Conservation (phyloP, 352 stramenopile genomes). For the Pelagophyceae sp. region DNA sequence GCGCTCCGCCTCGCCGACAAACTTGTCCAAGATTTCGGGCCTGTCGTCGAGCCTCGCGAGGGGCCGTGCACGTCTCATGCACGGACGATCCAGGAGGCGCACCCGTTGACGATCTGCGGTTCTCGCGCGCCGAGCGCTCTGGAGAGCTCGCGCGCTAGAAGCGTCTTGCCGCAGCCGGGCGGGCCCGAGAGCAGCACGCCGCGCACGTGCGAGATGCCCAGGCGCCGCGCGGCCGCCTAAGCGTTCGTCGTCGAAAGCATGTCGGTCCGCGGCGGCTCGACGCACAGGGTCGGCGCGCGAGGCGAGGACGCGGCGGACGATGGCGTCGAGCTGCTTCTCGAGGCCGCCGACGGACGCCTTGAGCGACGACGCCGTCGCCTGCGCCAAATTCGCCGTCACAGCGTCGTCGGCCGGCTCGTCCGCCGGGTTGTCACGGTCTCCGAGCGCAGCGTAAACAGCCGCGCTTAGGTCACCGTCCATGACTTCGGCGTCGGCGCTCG, state of each 20-base stretch:
- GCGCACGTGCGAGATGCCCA: slow-evolving; percentile 48
- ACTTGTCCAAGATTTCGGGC: slow-evolving; percentile 97
- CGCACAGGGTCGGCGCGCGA: slow-evolving; percentile 44
- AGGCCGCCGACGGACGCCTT: slow-evolving; percentile 49
- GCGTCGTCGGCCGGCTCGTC: slow-evolving; percentile 31
- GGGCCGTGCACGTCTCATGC: no score
- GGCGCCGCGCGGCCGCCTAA: slow-evolving; percentile 35
- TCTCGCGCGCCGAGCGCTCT: slow-evolving; percentile 76
- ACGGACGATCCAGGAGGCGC: no score
- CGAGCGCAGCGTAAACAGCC: slow-evolving; percentile 16
- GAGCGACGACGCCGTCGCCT: slow-evolving; percentile 15
- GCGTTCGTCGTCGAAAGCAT: slow-evolving; percentile 45
- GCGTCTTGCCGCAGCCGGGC: slow-evolving; percentile 49
- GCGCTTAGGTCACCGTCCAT: slow-evolving; percentile 12
- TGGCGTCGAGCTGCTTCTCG: slow-evolving; percentile 50
- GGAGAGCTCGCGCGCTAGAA: slow-evolving; percentile 46
- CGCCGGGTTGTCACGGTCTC: background rate
- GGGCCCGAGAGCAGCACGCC: slow-evolving; percentile 48
- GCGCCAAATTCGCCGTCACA: background rate
- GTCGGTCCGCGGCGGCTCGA: slow-evolving; percentile 33
- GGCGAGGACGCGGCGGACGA: slow-evolving; percentile 49
- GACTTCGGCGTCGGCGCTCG: slow-evolving; percentile 4
- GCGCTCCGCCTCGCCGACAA: slow-evolving; percentile 91
- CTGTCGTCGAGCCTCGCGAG: no score
- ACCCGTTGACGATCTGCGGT: slow-evolving; percentile 89